Conservation (phyloP, 2,329 filamentous ascomycete species). For the Thielaviopsis musarum region DNA sequence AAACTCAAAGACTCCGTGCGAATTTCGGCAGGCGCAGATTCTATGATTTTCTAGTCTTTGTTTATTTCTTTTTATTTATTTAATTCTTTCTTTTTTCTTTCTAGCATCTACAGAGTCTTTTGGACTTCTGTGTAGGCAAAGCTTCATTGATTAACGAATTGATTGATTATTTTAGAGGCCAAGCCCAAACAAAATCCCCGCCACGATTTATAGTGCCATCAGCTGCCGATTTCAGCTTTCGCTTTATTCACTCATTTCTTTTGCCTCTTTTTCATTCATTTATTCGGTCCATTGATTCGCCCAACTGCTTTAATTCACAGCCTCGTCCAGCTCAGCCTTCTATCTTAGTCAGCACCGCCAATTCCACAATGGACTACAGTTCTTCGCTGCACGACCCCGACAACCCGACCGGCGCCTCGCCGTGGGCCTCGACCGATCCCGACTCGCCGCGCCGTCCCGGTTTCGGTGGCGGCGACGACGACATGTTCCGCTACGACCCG, state of each 20-base stretch:
- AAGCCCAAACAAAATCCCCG: neutral
- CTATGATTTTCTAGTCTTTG: neutral
- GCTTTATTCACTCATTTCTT: neutral
- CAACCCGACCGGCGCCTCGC: constrained; percentile 33
- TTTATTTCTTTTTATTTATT: neutral
- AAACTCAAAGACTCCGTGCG: neutral
- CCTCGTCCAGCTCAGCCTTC: neutral
- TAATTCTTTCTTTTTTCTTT: neutral
- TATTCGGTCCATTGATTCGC: neutral
- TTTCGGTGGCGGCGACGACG: constrained; percentile 18
- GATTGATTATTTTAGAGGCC: neutral
- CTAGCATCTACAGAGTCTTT: too few relatives aligned
- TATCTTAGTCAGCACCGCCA: neutral
- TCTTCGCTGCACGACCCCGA: constrained; percentile 37
- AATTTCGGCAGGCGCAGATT: neutral
- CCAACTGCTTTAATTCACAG: neutral
- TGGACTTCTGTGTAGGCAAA: too few relatives aligned
- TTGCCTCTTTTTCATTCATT: neutral
- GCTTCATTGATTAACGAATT: too few relatives aligned
- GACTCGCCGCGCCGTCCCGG: constrained; percentile 27
- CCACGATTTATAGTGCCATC: neutral
- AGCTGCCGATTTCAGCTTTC: neutral
- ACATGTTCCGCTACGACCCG: constrained; percentile 1
- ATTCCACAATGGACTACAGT: constrained; percentile 38
- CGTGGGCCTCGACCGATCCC: constrained; percentile 31